Conservation (phyloP, 306 rosid genomes). For the Begonia masoniana region DNA sequence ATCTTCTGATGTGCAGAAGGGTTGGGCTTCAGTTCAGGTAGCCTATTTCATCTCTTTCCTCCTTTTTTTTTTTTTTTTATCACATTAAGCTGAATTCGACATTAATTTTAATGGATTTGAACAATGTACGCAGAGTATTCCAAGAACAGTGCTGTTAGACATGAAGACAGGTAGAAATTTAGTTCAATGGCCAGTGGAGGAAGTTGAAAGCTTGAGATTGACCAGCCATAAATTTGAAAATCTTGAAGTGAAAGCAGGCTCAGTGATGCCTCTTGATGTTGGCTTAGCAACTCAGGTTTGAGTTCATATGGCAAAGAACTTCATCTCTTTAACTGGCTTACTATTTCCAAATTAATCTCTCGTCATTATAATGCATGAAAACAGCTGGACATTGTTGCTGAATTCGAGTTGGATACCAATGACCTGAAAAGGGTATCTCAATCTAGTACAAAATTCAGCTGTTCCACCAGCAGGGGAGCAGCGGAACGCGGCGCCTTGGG, state of each 20-base stretch:
- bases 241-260: slow-evolving; percentile 41
- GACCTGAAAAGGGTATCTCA: slow-evolving; percentile 26
- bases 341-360: no score
- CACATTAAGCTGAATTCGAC: background rate
- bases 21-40: slow-evolving; percentile 89
- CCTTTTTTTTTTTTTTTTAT: background rate
- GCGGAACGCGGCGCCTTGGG: slow-evolving; percentile 59
- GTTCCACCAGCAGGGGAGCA: slow-evolving; percentile 51
- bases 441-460: slow-evolving; percentile 33
- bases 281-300: slow-evolving; percentile 69
- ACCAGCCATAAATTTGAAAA: slow-evolving; percentile 27
- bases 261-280: slow-evolving; percentile 41
- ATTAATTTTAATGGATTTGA: background rate
- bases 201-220: slow-evolving; percentile 57
- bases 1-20: slow-evolving; percentile 57
- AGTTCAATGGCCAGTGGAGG: slow-evolving; percentile 84
- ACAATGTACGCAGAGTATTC: slow-evolving; percentile 38
- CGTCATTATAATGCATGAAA: no score
- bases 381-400: slow-evolving; percentile 73
- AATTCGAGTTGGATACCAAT: slow-evolving; percentile 65
- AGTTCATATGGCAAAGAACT: no score
- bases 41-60: background rate
- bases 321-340: no score
- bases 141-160: slow-evolving; percentile 61
- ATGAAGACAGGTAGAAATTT: slow-evolving; percentile 52